Conservation (phyloP, 805 yeast species). For the Barnettozyma populi region DNA sequence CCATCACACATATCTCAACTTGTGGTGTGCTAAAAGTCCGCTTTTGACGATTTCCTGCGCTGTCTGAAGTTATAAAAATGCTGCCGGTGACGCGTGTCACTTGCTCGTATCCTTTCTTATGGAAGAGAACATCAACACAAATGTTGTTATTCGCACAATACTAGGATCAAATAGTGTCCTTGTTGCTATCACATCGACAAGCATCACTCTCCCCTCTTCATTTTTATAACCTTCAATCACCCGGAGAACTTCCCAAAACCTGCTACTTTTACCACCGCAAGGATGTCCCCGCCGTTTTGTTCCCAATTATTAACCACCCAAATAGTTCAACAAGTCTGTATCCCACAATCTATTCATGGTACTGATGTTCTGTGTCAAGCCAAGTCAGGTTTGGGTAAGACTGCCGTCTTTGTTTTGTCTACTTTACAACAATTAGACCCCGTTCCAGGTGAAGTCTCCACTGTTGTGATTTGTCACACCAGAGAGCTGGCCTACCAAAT, state of each 20-base stretch:
- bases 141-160: not conserved
- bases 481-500: constrained; percentile 98
- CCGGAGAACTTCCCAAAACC: not conserved
- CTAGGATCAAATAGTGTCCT: not conserved
- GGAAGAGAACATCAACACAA: not conserved
- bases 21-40: constrained; percentile 1
- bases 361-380: constrained; percentile 98
- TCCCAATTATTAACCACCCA: constrained; percentile 11
- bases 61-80: constrained; percentile 3
- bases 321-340: constrained; percentile 92
- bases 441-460: constrained; percentile 92
- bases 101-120: not conserved
- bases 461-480: constrained; percentile 94
- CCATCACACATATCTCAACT: not conserved
- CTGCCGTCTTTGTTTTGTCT: constrained; percentile 94
- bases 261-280: not conserved
- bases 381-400: constrained; percentile 98
- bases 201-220: not conserved
- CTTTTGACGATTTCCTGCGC: not conserved
- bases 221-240: not conserved
- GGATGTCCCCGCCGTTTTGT: not conserved
- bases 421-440: constrained; percentile 97
- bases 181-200: not conserved
- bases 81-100: not conserved
- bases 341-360: constrained; percentile 96